Evolutionary conservation across 352 stramenopile genomes (phyloP).

Genomic region (Pythium guiyangense): DNA sequence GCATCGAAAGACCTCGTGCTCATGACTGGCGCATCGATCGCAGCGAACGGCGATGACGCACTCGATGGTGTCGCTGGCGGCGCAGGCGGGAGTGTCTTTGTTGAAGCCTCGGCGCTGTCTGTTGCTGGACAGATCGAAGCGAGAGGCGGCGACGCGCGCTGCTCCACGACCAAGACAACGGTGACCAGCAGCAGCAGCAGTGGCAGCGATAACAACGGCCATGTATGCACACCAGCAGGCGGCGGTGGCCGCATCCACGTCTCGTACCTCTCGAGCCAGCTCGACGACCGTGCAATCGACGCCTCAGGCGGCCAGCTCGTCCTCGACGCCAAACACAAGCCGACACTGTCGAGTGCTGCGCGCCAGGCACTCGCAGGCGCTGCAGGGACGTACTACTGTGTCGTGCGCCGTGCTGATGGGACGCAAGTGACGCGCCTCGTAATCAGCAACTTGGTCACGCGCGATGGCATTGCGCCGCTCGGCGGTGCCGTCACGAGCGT

Average conservation of each 20-base stretch:
- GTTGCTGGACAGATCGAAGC: slow-evolving; percentile 38
- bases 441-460: slow-evolving; percentile 28
- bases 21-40: slow-evolving; percentile 43
- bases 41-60: slow-evolving; percentile 42
- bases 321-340: slow-evolving; percentile 17
- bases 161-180: slow-evolving; percentile 19
- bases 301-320: slow-evolving; percentile 42
- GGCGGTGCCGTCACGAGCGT: slow-evolving; percentile 50
- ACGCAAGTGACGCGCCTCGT: slow-evolving; percentile 39
- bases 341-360: slow-evolving; percentile 36
- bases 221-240: slow-evolving; percentile 50
- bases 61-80: slow-evolving; percentile 36
- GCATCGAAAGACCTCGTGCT: slow-evolving; percentile 67
- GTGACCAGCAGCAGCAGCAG: no score
- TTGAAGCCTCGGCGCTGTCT: slow-evolving; percentile 43
- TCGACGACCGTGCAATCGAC: slow-evolving; percentile 48
- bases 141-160: slow-evolving; percentile 49
- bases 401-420: slow-evolving; percentile 43
- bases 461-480: slow-evolving; percentile 10
- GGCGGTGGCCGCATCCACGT: slow-evolving; percentile 67
- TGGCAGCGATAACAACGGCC: slow-evolving; percentile 18
- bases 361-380: slow-evolving; percentile 42
- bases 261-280: slow-evolving; percentile 59
- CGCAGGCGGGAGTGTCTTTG: slow-evolving; percentile 49
- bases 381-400: slow-evolving; percentile 58